Evolutionary conservation across 2,329 filamentous ascomycete genomes (phyloP).

Genomic region (Penicillium sp.): DNA sequence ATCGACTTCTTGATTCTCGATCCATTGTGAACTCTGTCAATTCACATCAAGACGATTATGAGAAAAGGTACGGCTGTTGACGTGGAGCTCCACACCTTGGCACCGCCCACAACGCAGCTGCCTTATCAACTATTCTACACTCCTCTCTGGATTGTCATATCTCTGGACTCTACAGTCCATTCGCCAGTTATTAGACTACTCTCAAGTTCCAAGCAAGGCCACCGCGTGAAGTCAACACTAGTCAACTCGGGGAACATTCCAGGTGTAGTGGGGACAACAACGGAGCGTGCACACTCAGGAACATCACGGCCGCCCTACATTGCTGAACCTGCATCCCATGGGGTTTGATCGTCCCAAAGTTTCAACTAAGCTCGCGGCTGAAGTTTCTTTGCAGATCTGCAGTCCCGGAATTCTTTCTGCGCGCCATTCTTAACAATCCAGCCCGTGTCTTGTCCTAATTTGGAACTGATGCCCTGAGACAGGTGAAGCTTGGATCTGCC

Average conservation of each 20-base stretch:
- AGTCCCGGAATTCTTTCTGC: slow-evolving; percentile 13
- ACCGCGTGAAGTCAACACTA: background rate
- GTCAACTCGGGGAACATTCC: slow-evolving; percentile 12
- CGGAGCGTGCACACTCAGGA: slow-evolving; percentile 1
- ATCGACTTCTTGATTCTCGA: background rate
- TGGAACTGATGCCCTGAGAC: slow-evolving; percentile 4
- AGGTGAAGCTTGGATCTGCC: background rate
- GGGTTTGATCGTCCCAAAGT: background rate
- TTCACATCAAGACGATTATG: no score
- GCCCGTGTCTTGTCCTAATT: slow-evolving; percentile 4
- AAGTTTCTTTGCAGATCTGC: slow-evolving; percentile 16
- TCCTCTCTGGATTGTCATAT: background rate
- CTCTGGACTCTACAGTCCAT: background rate
- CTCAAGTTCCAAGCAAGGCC: background rate
- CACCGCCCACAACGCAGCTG: slow-evolving; percentile 1
- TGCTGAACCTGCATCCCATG: slow-evolving; percentile 11
- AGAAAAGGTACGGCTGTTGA: background rate
- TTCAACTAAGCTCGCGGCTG: background rate
- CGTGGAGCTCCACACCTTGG: slow-evolving; percentile 8
- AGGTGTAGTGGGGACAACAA: slow-evolving; percentile 11
- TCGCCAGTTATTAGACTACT: background rate
- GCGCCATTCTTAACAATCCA: slow-evolving; percentile 17
- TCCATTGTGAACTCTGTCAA: background rate
- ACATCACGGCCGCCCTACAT: slow-evolving; percentile 19
- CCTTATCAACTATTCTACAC: background rate